Conservation (phyloP, 345 rosid species). For the Aquilaria malaccensis region DNA sequence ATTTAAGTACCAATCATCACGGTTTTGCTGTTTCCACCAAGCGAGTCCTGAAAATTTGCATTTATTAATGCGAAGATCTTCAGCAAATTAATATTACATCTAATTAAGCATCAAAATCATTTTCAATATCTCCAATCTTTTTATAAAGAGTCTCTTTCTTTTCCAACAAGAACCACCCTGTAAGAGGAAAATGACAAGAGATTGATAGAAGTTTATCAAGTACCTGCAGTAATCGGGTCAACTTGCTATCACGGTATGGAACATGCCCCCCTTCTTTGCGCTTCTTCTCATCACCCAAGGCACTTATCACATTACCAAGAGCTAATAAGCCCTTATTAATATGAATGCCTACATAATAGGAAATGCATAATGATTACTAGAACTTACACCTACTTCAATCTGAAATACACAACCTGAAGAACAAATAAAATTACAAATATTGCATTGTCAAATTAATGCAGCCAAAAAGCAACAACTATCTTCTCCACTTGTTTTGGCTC, state of each 20-base stretch:
- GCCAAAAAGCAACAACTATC: too few relatives aligned
- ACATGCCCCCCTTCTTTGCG: slow-evolving; percentile 95
- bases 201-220: not conserved
- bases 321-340: slow-evolving; percentile 94
- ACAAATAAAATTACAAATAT: too few relatives aligned
- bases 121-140: slow-evolving; percentile 5
- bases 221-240: slow-evolving; percentile 96
- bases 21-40: slow-evolving; percentile 98
- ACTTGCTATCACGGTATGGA: slow-evolving; percentile 98
- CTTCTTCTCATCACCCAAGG: slow-evolving; percentile 91
- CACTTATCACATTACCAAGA: slow-evolving; percentile 94
- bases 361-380: slow-evolving; percentile 6
- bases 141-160: not conserved
- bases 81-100: too few relatives aligned
- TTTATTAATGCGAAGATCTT: slow-evolving; percentile 3
- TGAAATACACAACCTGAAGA: too few relatives aligned
- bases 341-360: slow-evolving; percentile 55
- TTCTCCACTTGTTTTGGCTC: too few relatives aligned
- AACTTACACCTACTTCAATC: too few relatives aligned
- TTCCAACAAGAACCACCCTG: too few relatives aligned
- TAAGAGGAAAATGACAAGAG: not conserved
- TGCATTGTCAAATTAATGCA: too few relatives aligned
- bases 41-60: slow-evolving; percentile 64
- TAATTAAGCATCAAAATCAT: too few relatives aligned
- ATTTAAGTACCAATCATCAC: slow-evolving; percentile 84